These are phyloP conservation scores for Aureobasidium lini DNA, from an alignment of 2,329 filamentous ascomycete species.

Conservation along the genomic window DNA sequence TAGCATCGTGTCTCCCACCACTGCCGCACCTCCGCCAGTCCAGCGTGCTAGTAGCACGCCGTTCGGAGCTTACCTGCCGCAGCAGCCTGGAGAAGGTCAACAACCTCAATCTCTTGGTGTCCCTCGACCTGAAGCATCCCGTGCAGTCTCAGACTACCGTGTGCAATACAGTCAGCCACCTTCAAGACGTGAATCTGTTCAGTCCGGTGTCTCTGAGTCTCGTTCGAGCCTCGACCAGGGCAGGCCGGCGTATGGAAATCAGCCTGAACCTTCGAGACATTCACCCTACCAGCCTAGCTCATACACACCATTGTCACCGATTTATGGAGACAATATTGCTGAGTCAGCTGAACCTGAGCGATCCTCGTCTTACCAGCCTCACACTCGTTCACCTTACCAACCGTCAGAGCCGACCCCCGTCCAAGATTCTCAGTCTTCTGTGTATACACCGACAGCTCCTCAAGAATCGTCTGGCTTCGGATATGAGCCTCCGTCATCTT, in stretches of 20 bases:
- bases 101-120: constrained; percentile 19
- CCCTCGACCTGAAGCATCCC: constrained; percentile 21
- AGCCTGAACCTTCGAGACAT: constrained; percentile 11
- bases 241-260: constrained; percentile 10
- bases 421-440: background rate
- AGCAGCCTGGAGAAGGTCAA: constrained; percentile 13
- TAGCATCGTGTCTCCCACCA: constrained; percentile 2
- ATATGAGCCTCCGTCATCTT: background rate
- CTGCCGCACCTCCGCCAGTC: constrained; percentile 2
- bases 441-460: background rate
- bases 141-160: constrained; percentile 24
- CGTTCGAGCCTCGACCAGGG: constrained; percentile 12
- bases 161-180: constrained; percentile 22
- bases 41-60: constrained; percentile 15
- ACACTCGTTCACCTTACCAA: background rate
- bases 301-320: background rate
- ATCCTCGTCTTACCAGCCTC: background rate
- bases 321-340: background rate
- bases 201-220: constrained; percentile 13
- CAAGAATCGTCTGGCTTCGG: background rate
- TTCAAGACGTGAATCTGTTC: constrained; percentile 24
- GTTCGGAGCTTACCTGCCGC: constrained; percentile 14
- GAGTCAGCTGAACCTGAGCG: background rate
- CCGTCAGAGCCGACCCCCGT: background rate
- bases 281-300: constrained; percentile 8